phyloP scores from a whole-genome alignment of 2,329 filamentous ascomycete species.

The Pseudogymnoascus sp. region DNA sequence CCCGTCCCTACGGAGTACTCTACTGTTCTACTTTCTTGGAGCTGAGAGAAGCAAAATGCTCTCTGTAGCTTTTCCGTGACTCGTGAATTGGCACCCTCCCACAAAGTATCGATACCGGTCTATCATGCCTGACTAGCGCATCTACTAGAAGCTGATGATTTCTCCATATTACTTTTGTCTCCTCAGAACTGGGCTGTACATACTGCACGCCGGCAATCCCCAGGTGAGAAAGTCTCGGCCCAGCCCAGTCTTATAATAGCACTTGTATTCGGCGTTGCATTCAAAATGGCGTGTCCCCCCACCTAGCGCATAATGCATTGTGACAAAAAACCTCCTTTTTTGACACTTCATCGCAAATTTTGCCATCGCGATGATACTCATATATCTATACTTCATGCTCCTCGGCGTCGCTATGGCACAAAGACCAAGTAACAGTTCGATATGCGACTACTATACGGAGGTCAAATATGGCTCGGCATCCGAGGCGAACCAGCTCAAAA shows the following conservation, averaged over 20 bases:
- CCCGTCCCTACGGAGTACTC: background rate
- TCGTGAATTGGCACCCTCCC: background rate
- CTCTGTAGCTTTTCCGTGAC: background rate
- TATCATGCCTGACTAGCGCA: background rate
- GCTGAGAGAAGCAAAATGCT: background rate
- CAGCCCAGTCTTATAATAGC: background rate
- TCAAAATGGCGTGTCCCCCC: constrained; percentile 1
- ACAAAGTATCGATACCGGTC: background rate
- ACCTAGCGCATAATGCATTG: background rate
- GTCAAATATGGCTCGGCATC: constrained; percentile 24
- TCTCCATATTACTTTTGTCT: background rate
- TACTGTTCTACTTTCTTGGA: background rate
- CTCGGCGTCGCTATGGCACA: constrained; percentile 18
- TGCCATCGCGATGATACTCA: background rate
- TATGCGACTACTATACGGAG: constrained; percentile 31
- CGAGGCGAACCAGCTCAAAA: constrained; percentile 24
- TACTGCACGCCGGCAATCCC: background rate
- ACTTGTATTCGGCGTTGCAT: background rate
- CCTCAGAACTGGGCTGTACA: background rate
- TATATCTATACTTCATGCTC: background rate
- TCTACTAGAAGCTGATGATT: background rate
- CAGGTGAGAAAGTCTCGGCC: background rate
- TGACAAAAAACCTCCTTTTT: background rate
- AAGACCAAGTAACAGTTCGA: constrained; percentile 26
- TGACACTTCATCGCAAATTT: background rate